Percentiles rank a stretch among this genome's conserved stretches.
phyloP scores from a whole-genome alignment of 148 eudicot genomes.

The Chenopodium formosanum region DNA sequence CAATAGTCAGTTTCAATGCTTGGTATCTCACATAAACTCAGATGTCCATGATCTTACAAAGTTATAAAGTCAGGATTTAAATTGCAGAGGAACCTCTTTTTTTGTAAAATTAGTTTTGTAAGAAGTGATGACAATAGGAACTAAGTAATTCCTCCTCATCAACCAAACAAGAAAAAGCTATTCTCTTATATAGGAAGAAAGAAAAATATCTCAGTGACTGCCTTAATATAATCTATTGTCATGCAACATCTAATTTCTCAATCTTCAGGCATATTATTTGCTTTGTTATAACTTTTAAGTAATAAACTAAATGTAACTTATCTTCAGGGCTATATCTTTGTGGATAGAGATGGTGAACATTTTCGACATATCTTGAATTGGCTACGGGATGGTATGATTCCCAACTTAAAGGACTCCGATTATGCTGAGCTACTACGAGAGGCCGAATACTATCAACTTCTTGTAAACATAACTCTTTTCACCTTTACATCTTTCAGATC shows the following conservation, averaged over 20 bases:
- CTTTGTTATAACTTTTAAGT: background rate
- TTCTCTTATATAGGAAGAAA: background rate
- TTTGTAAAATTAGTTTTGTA: too few relatives aligned
- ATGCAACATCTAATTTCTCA: constrained; percentile 1
- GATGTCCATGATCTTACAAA: too few relatives aligned
- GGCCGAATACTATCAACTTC: constrained; percentile 88
- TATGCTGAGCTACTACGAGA: constrained; percentile 78
- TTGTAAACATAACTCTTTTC: constrained; percentile 45
- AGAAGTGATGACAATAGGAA: too few relatives aligned
- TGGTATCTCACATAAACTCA: too few relatives aligned
- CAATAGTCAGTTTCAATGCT: too few relatives aligned
- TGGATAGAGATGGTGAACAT: constrained; percentile 92
- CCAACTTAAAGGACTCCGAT: constrained; percentile 61
- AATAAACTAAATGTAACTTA: background rate
- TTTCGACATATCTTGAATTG: constrained; percentile 91
- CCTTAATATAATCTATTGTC: background rate
- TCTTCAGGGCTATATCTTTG: constrained; percentile 75
- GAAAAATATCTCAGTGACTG: constrained; percentile 2
- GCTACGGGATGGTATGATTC: constrained; percentile 91
- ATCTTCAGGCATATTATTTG: background rate
- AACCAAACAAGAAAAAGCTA: too few relatives aligned
- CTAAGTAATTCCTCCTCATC: too few relatives aligned
- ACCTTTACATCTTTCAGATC: constrained; percentile 6
- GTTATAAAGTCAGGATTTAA: too few relatives aligned
- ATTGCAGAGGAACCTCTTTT: too few relatives aligned